A percentile compares a stretch with the other conserved stretches of the same genome.
These are phyloP conservation scores for Musa balbisiana DNA, from an alignment of 202 grass and related monocot species.

Conservation along the genomic window DNA sequence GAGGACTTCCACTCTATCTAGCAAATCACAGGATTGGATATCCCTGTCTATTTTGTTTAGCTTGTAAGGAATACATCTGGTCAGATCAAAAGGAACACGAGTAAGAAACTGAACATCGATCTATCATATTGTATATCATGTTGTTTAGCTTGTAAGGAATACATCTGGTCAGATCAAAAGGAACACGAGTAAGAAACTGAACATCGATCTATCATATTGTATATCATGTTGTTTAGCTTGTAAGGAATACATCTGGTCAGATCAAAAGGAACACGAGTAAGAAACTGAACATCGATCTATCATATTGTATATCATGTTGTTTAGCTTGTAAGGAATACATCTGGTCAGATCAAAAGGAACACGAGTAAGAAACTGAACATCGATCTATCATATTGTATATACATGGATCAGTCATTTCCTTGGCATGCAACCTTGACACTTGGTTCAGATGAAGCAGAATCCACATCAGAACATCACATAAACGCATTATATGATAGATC, in stretches of 20 bases:
- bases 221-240: constrained; percentile 28
- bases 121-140: not conserved
- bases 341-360: constrained; percentile 23
- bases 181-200: not conserved
- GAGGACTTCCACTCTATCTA: constrained; percentile 57
- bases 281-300: not conserved
- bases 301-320: constrained; percentile 2
- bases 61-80: constrained; percentile 74
- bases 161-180: constrained; percentile 31
- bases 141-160: constrained; percentile 58
- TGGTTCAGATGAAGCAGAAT: not conserved
- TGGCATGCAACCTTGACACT: not conserved
- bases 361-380: not conserved
- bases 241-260: constrained; percentile 63
- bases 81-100: not conserved
- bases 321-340: constrained; percentile 62
- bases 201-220: not conserved
- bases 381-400: not conserved
- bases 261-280: not conserved
- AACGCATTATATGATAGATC: not conserved
- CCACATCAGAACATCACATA: not conserved
- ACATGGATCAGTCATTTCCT: not conserved
- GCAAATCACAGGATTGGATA: constrained; percentile 20
- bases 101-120: not conserved
- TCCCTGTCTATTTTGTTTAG: constrained; percentile 24